These are phyloP conservation scores for Sphaceloma murrayae DNA, from an alignment of 2,329 filamentous ascomycete species.

Conservation along the genomic window DNA sequence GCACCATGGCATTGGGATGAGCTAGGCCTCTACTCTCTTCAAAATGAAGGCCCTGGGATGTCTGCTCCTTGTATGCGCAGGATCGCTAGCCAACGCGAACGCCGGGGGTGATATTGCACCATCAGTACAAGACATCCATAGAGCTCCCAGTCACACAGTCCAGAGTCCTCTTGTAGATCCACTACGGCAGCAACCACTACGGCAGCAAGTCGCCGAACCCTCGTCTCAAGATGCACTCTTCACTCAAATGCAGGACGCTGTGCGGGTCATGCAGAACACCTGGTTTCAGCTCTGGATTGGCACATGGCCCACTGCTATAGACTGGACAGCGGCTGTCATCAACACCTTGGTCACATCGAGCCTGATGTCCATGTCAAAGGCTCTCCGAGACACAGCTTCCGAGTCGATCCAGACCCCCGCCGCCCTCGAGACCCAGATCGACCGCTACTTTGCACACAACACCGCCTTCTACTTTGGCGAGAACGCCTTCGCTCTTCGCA, in stretches of 20 bases:
- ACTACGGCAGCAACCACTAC: background rate
- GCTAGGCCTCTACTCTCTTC: background rate
- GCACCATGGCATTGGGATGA: conserved; percentile 4
- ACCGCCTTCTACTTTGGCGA: conserved; percentile 79
- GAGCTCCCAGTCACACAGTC: background rate
- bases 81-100: background rate
- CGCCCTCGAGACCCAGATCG: conserved; percentile 35
- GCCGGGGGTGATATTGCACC: background rate
- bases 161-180: no score
- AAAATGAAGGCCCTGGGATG: background rate
- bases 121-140: background rate
- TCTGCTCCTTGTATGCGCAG: background rate
- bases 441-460: conserved; percentile 69
- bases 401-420: background rate
- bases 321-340: conserved; percentile 86
- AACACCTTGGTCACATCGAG: conserved; percentile 60
- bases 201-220: background rate
- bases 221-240: background rate
- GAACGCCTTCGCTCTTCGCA: conserved; percentile 62
- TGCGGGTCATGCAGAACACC: conserved; percentile 63
- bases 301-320: conserved; percentile 76
- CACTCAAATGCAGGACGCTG: conserved; percentile 38
- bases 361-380: conserved; percentile 11
- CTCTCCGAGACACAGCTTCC: background rate
- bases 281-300: conserved; percentile 72